Conservation (phyloP, 2,329 filamentous ascomycete genomes). For the Talaromyces sp. region DNA sequence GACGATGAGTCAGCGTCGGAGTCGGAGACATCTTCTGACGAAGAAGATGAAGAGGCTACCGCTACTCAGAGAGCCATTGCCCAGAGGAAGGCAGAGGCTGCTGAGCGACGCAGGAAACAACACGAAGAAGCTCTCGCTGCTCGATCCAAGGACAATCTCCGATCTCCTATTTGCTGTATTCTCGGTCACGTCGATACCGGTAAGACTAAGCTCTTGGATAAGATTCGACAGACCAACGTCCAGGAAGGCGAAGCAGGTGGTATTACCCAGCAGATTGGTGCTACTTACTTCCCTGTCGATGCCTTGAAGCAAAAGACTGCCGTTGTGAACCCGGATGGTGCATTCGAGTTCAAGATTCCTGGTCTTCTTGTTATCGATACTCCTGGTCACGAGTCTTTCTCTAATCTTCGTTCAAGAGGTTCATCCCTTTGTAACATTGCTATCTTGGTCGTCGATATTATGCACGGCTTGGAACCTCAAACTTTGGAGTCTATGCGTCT, state of each 20-base stretch:
- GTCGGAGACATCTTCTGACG: constrained; percentile 37
- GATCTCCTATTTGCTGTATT: constrained; percentile 99
- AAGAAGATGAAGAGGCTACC: constrained; percentile 67
- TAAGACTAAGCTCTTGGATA: constrained; percentile 98
- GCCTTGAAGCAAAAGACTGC: constrained; percentile 87
- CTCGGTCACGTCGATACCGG: constrained; percentile 99
- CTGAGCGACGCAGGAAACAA: constrained; percentile 80
- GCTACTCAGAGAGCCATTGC: constrained; percentile 69
- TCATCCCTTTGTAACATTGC: constrained; percentile 99
- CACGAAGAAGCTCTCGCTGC: constrained; percentile 90
- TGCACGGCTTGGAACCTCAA: constrained; percentile 97
- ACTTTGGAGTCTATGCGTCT: constrained; percentile 96
- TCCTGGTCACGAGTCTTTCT: constrained; percentile 99
- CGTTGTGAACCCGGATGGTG: constrained; percentile 85
- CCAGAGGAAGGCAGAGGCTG: constrained; percentile 80
- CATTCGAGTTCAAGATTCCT: constrained; percentile 95
- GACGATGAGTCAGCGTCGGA: constrained; percentile 44
- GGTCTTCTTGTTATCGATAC: constrained; percentile 97
- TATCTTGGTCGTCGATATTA: constrained; percentile 97
- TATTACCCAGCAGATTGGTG: constrained; percentile 99
- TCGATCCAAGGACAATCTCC: constrained; percentile 87
- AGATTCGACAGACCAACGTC: constrained; percentile 96
- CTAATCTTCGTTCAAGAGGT: constrained; percentile 91
- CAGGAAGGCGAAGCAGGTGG: constrained; percentile 98
- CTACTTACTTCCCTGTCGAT: constrained; percentile 96